These are phyloP conservation scores for Teunomyces stri DNA, from an alignment of 805 yeast genomes.

Conservation along the genomic window DNA sequence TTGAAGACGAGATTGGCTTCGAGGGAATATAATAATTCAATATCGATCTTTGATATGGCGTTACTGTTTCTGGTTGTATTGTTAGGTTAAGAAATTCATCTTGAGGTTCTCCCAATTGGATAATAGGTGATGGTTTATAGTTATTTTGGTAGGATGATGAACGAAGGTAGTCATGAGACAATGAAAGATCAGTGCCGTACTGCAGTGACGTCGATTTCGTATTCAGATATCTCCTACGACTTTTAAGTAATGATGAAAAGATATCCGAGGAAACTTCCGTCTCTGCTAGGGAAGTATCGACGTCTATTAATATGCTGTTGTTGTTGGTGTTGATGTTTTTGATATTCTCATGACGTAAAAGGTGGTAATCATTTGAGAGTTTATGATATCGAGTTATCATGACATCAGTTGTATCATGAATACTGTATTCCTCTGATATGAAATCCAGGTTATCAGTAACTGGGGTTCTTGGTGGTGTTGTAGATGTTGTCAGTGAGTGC, in stretches of 20 bases:
- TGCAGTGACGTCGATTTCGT: constrained; percentile 10
- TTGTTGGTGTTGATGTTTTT: not conserved
- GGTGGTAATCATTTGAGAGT: constrained; percentile 9
- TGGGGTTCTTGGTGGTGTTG: not conserved
- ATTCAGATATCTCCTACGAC: not conserved
- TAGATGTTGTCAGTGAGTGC: not conserved
- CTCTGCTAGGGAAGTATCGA: not conserved
- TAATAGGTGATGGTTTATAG: constrained; percentile 26
- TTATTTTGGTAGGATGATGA: constrained; percentile 28
- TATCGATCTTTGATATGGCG: constrained; percentile 17
- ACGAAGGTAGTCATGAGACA: constrained; percentile 13
- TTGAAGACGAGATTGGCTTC: constrained; percentile 28
- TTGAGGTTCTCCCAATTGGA: not conserved
- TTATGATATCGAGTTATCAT: not conserved
- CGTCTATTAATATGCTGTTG: constrained; percentile 11
- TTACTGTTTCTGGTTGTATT: constrained; percentile 10
- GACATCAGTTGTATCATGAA: not conserved
- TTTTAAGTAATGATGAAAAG: not conserved
- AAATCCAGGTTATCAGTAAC: not conserved
- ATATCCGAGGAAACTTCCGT: not conserved
- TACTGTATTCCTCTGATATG: not conserved
- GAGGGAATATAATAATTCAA: constrained; percentile 11
- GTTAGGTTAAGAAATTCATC: constrained; percentile 4
- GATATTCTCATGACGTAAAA: constrained; percentile 1
- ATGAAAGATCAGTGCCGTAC: constrained; percentile 36